Conservation (phyloP, 176 grass and related monocot species). For the Aegilops longissima region DNA sequence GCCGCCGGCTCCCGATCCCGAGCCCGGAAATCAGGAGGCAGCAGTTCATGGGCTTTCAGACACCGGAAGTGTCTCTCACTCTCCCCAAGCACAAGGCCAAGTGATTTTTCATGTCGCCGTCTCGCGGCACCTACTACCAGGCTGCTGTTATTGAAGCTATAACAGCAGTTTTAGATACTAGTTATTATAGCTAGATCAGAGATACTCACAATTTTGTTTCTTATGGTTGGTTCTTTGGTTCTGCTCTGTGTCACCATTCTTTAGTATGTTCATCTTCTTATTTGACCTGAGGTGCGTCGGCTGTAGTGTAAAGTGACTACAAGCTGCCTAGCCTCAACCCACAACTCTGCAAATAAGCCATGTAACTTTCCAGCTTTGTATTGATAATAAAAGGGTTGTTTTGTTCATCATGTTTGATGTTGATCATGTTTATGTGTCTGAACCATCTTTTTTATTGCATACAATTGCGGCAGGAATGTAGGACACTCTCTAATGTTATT, state of each 20-base stretch:
- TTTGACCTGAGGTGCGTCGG: conserved; percentile 22
- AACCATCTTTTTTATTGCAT: too few relatives aligned
- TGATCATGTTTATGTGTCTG: too few relatives aligned
- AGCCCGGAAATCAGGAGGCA: conserved; percentile 40
- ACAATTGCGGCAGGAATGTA: too few relatives aligned
- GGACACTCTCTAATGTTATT: too few relatives aligned
- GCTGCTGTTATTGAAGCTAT: conserved; percentile 18
- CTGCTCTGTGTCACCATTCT: conserved; percentile 33
- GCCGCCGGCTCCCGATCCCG: conserved; percentile 28
- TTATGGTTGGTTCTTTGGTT: conserved; percentile 18
- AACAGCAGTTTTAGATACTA: not conserved
- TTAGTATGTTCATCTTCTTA: conserved; percentile 22
- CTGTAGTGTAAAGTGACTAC: not conserved
- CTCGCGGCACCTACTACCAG: not conserved
- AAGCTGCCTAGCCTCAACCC: not conserved
- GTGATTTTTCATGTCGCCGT: conserved; percentile 35
- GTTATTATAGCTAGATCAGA: conserved; percentile 14
- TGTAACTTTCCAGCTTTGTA: conserved; percentile 12
- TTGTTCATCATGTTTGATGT: not conserved
- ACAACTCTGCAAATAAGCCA: conserved; percentile 6
- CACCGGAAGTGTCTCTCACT: conserved; percentile 54
- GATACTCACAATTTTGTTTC: conserved; percentile 28
- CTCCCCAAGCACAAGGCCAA: conserved; percentile 59
- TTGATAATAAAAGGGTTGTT: conserved; percentile 24
- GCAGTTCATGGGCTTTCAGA: conserved; percentile 61